Percentiles rank a stretch among this genome's conserved stretches.
Evolutionary conservation across 331 rosid species (phyloP).

Genomic region (Phaseolus coccineus): DNA sequence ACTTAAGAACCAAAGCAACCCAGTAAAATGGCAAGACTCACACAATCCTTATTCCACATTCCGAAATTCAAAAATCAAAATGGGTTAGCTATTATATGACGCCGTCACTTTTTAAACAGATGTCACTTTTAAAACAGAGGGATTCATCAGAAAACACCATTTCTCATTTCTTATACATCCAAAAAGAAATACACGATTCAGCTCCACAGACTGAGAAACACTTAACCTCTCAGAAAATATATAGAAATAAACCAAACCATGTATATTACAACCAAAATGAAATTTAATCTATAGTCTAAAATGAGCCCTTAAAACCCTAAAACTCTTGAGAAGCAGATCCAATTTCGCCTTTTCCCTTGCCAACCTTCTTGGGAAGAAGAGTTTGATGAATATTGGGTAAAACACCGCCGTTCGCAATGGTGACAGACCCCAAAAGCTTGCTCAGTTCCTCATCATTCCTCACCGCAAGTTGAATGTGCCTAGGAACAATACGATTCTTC

Average conservation of each 20-base stretch:
- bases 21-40: too few relatives aligned
- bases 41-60: too few relatives aligned
- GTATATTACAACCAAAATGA: slow-evolving; percentile 34
- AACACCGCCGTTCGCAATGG: slow-evolving; percentile 96
- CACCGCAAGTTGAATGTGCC: slow-evolving; percentile 94
- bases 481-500: slow-evolving; percentile 90
- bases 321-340: slow-evolving; percentile 97
- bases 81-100: too few relatives aligned
- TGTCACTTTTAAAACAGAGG: neutral
- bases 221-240: neutral
- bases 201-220: neutral
- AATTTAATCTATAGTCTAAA: neutral
- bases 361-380: slow-evolving; percentile 81
- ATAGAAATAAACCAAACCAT: neutral
- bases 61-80: too few relatives aligned
- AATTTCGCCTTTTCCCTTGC: slow-evolving; percentile 87
- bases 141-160: neutral
- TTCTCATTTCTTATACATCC: neutral
- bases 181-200: neutral
- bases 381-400: slow-evolving; percentile 87
- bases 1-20: too few relatives aligned
- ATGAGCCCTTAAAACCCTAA: slow-evolving; percentile 37
- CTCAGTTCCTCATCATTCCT: slow-evolving; percentile 93
- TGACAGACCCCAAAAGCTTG: slow-evolving; percentile 89
- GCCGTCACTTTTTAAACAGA: neutral